Evolutionary conservation across 2,329 filamentous ascomycete genomes (phyloP), one percentile per base, ranked within the genome.

Genomic region (Bertia moriformis): DNA sequence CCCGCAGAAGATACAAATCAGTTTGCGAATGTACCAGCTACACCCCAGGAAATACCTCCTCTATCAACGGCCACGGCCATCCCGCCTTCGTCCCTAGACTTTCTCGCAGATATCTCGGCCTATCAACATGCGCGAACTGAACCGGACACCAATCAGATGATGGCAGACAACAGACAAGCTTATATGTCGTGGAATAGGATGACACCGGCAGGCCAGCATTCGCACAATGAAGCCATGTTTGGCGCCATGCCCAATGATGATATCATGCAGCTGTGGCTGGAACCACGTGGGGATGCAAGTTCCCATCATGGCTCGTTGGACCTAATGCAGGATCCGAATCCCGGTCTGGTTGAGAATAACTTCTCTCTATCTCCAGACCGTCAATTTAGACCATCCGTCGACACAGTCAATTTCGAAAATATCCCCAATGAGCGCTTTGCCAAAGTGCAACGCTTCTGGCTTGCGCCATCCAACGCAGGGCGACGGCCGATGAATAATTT

Each of bases 391-490:
- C 18, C 14, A 22, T 36, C 35, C 24, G 33, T 19, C 39, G 14
- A 24, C 30, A 20, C 14, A 27, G 20, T 14, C 14, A 19, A 15
- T 38, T 19, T 14, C 37, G 18, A 19, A 20, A 14, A 32, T 19
- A 32, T 50, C 18, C 60, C 60, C 3, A 59, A 50, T 40, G 61
- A 64, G 40, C 49, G 61, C 4, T 64, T 63, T 40, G 48, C 53
- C 20, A 58, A 52, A 39, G 58, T 64, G 1, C 58, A 63, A 41
- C 51, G 55, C 19, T 62, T 54, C 43, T 64, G 61, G 61, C 46
- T 59, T 14, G 56, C 55, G 37, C 54, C 59, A 19, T 47, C 55
- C 2, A 58, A 56, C 37, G 51, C 53, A 22, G 52, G 52, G 3
- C 50, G 59, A 3, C 56, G 60, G 1, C 49, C 61, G 15, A 61